Evolutionary conservation across 1,139 yeast genomes (phyloP).

Genomic region (Hyphopichia burtonii): DNA sequence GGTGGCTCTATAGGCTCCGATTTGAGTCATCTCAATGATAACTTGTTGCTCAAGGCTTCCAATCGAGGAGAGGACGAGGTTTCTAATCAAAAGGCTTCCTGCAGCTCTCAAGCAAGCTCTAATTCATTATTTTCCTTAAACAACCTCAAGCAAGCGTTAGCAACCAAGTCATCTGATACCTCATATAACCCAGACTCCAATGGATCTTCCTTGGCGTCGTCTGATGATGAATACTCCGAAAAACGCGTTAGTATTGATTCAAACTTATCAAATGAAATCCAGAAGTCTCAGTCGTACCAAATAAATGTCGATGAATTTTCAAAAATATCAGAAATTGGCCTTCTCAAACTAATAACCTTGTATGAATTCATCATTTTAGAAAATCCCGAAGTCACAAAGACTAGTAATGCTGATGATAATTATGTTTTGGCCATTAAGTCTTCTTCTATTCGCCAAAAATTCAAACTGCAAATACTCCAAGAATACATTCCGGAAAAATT

Average conservation of each 20-base stretch:
- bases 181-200: neutral
- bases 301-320: slow-evolving; percentile 1
- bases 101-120: slow-evolving; percentile 17
- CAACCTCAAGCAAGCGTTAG: slow-evolving; percentile 1
- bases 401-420: neutral
- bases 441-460: slow-evolving; percentile 6
- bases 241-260: slow-evolving; percentile 3
- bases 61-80: neutral
- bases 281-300: slow-evolving; percentile 8
- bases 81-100: neutral
- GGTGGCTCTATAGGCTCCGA: slow-evolving; percentile 85
- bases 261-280: slow-evolving; percentile 5
- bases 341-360: slow-evolving; percentile 27
- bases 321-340: slow-evolving; percentile 15
- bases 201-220: slow-evolving; percentile 15
- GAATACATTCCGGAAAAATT: slow-evolving; percentile 1
- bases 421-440: slow-evolving; percentile 18
- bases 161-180: neutral
- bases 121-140: slow-evolving; percentile 22
- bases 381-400: slow-evolving; percentile 7
- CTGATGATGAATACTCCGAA: slow-evolving; percentile 20
- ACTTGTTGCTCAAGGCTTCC: slow-evolving; percentile 7
- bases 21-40: slow-evolving; percentile 37
- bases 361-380: slow-evolving; percentile 25
- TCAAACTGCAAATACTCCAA: neutral